Evolutionary conservation across 768 basidiomycete species (phyloP), one percentile per base, ranked within the genome.

Genomic region (Omphalotus guepiniiformis): DNA sequence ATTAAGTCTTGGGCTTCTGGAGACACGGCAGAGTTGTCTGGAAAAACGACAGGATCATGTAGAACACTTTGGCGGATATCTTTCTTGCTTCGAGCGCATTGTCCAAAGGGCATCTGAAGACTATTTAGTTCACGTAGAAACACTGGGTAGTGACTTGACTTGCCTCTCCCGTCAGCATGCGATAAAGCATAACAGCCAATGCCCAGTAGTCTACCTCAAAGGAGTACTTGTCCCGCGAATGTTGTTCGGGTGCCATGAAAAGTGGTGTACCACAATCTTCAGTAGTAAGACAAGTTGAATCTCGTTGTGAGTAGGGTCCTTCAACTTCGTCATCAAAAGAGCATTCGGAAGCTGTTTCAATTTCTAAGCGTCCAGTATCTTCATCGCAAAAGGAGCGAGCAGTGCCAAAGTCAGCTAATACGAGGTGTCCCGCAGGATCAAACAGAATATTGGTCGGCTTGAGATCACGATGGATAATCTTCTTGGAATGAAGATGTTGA

Each of bases 391-490:
- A 30, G 11, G 19, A 30, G n/a, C 34, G 28, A 6, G 45, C 23
- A 8, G 29, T n/a, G 2, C 70, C 74, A 38, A 76, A 71, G 46
- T 73, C 74, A 2, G 66, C 58, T 15, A 75, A 70, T 21, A 66
- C 65, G 18, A 74, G 55, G 29, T 74, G 73, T 40, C 63, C 63
- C 3, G 55, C 57, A 6, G 48, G 51, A 50, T 74, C 73, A 42
- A 86, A 67, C n/a, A 87, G 71, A 35, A 88, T 73, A 50, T 87
- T 86, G 65, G 80, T 80, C 3, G 82, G 74, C 56, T 87, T 86
- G 47, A 88, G 73, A 51, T 85, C 82, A 12, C 83, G 73, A 60
- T 85, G 83, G 26, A 85, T 73, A 45, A 86, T 76, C 3, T 28
- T 42, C 8, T 18, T 12, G 19, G 58, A 52, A 48, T 69, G 66